Evolutionary conservation across 2,329 filamentous ascomycete species (phyloP).

Genomic region (Curvularia eragrostidis): DNA sequence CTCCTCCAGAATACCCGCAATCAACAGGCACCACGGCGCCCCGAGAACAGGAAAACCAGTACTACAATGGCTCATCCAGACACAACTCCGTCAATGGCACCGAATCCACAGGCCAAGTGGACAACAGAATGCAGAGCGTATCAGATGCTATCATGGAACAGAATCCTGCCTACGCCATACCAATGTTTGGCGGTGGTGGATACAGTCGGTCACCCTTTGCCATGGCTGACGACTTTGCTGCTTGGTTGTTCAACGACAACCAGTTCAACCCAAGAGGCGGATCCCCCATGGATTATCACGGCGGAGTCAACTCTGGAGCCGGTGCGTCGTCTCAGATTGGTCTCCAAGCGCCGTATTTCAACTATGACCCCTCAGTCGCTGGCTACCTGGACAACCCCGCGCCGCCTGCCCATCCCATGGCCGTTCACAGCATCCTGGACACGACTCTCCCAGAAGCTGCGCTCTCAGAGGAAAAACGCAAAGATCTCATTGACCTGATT

Average conservation of each 20-base stretch:
- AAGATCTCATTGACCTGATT: slow-evolving; percentile 83
- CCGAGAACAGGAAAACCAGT: slow-evolving; percentile 44
- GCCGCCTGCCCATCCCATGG: slow-evolving; percentile 80
- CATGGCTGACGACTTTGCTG: slow-evolving; percentile 86
- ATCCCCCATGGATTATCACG: slow-evolving; percentile 49
- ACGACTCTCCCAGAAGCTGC: slow-evolving; percentile 78
- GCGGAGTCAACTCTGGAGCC: slow-evolving; percentile 45
- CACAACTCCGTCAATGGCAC: slow-evolving; percentile 49
- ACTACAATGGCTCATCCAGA: slow-evolving; percentile 46
- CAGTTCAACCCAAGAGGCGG: slow-evolving; percentile 52
- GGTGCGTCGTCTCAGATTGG: slow-evolving; percentile 51
- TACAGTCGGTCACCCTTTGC: slow-evolving; percentile 87
- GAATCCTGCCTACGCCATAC: slow-evolving; percentile 69
- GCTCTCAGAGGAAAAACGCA: slow-evolving; percentile 86
- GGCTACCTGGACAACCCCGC: slow-evolving; percentile 58
- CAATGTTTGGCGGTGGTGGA: slow-evolving; percentile 84
- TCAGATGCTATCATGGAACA: slow-evolving; percentile 53
- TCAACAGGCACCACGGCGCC: slow-evolving; percentile 46
- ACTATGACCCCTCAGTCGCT: slow-evolving; percentile 57
- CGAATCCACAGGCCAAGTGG: slow-evolving; percentile 46
- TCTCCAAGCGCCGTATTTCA: slow-evolving; percentile 59
- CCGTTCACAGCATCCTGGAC: slow-evolving; percentile 83
- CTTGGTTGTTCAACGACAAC: slow-evolving; percentile 79
- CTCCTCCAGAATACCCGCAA: slow-evolving; percentile 62
- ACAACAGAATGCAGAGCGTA: slow-evolving; percentile 44